Evolutionary conservation across 129 eudicot species (phyloP).

Genomic region (Chrysanthemum lavandulifolium): DNA sequence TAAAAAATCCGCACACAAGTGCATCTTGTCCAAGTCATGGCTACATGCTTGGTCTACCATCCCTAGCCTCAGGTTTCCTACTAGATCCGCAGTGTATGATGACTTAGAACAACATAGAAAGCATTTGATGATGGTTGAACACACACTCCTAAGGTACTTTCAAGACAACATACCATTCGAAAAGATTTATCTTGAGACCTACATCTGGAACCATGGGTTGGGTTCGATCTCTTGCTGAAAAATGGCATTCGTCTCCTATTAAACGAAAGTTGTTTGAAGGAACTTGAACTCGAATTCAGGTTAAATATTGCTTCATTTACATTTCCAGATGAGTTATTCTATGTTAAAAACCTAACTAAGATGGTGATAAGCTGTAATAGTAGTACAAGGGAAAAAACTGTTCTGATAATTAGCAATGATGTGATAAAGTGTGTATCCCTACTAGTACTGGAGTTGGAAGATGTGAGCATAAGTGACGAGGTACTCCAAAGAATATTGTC

Average conservation of each 20-base stretch:
- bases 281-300: neutral
- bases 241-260: neutral
- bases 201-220: neutral
- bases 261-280: neutral
- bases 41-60: slow-evolving; percentile 21
- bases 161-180: neutral
- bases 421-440: neutral
- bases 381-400: too few species aligned
- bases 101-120: neutral
- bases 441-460: neutral
- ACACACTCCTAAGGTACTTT: neutral
- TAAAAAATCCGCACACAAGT: neutral
- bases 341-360: too few species aligned
- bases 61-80: slow-evolving; percentile 10
- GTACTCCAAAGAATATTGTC: neutral
- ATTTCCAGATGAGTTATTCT: too few species aligned
- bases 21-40: neutral
- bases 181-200: neutral
- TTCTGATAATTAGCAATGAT: neutral
- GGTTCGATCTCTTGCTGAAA: slow-evolving; percentile 3
- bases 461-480: neutral
- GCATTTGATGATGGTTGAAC: neutral
- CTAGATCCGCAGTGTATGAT: neutral
- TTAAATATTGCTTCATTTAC: too few species aligned
- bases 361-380: too few species aligned